Evolutionary conservation across 345 rosid species (phyloP), one percentile per base, ranked within the genome.

Genomic region (Salix purpurea): DNA sequence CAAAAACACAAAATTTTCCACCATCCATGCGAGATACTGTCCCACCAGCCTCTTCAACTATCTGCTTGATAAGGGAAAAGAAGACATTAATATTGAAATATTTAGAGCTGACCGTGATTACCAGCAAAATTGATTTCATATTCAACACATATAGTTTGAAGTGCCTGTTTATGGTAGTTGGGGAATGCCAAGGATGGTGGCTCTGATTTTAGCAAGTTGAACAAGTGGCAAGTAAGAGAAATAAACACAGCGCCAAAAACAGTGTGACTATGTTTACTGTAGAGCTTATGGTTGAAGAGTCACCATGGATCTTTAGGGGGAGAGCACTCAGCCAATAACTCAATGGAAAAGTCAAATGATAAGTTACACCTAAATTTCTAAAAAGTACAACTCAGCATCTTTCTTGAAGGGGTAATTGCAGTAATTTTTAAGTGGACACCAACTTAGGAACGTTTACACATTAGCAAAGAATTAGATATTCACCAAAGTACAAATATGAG

Each of bases 31-130:
- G 70, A 69, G 90, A 85, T 68, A 91, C 97, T 26, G 91, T 75
- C 61, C 99, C 99, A 70, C 97, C 94, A 81, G 97, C 99, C 85
- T 93, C 99, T 86, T 95, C 99, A 44, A 93, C 99, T 61, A 95
- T 91, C 99, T 95, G 88, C 73, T 77, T 50, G 8, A 71, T 70
- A 46, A 72, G 71, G 62, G 16, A 62, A 19, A 74, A 61, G 26
- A 18, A 11, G 8, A 67, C 6, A 26, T 75, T 26, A 32, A 18
- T 30, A 69, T 24, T 61, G 37, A 74, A 69, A 72, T 32, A 74
- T 54, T 37, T 73, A 67, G 1, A 32, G 21, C 4, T 44, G 13
- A 50, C 44, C 18, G 39, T 68, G 8, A 46, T 65, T 73, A 4
- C 30, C 19, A 46, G 12, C 44, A 76, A 67, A 52, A 23, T 23